Percentiles rank a stretch among this genome's conserved stretches.
Evolutionary conservation across 179 eudicot species (phyloP).

Genomic region (Patellifolia procumbens): DNA sequence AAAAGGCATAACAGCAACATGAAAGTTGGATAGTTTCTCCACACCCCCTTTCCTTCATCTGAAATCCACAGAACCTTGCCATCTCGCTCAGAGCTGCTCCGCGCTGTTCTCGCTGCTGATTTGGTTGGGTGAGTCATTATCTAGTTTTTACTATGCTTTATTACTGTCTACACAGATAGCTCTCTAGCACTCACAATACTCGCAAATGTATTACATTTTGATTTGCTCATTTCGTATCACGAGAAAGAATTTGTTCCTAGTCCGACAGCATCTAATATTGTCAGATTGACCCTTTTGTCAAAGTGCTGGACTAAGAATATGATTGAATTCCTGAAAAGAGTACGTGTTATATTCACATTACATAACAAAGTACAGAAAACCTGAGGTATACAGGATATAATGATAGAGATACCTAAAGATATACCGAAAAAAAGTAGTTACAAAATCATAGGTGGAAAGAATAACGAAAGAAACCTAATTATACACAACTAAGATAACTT

Average conservation of each 20-base stretch:
- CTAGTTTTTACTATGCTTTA: not conserved
- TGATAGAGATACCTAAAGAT: too few species aligned
- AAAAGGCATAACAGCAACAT: constrained; percentile 69
- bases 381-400: too few species aligned
- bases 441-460: too few species aligned
- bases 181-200: not conserved
- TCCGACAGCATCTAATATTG: not conserved
- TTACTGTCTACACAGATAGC: not conserved
- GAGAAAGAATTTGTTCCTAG: constrained; percentile 1
- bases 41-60: constrained; percentile 97
- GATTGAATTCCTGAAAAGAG: too few species aligned
- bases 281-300: not conserved
- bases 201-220: not conserved
- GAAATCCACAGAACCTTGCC: constrained; percentile 97
- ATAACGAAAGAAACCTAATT: too few species aligned
- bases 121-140: constrained; percentile 76
- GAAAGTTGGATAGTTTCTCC: constrained; percentile 99
- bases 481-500: too few species aligned
- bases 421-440: too few species aligned
- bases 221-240: not conserved
- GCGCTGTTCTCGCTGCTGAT: constrained; percentile 95
- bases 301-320: too few species aligned
- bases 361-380: too few species aligned
- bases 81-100: constrained; percentile 84
- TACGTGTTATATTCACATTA: too few species aligned